A percentile compares a stretch with the other conserved stretches of the same genome.
phyloP scores from a whole-genome alignment of 345 rosid genomes.

The Eucalyptus caleyi region DNA sequence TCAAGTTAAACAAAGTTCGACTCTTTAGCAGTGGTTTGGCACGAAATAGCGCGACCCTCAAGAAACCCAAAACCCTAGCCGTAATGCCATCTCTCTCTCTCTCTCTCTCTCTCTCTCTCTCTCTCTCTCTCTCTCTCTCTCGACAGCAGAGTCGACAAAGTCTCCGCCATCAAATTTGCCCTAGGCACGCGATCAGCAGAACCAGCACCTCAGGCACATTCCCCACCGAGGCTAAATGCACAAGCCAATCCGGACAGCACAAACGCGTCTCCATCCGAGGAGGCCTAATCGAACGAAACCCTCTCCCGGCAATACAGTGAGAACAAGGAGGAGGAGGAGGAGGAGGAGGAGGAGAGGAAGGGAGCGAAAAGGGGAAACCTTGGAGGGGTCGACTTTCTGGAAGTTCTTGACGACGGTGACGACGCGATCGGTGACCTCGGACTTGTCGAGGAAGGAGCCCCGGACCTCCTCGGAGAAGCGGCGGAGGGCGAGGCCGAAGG shows the following conservation, averaged over 20 bases:
- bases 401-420: constrained; percentile 79
- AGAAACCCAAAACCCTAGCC: background rate
- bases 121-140: background rate
- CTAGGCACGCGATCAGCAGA: background rate
- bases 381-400: constrained; percentile 82
- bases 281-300: background rate
- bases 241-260: background rate
- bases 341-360: background rate
- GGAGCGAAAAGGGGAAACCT: constrained; percentile 24
- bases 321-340: background rate
- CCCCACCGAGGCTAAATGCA: background rate
- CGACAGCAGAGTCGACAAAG: background rate
- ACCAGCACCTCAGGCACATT: background rate
- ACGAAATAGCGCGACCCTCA: background rate
- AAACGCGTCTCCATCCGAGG: background rate
- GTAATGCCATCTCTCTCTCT: background rate
- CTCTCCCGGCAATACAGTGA: background rate
- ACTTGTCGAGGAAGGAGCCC: constrained; percentile 90
- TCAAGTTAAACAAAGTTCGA: background rate
- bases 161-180: background rate
- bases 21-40: background rate
- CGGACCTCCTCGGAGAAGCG: constrained; percentile 71
- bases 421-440: constrained; percentile 96
- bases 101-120: background rate
- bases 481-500: constrained; percentile 38